Conservation (phyloP, 371 early-diverging fungal species). For the Rhizomucor miehei region DNA sequence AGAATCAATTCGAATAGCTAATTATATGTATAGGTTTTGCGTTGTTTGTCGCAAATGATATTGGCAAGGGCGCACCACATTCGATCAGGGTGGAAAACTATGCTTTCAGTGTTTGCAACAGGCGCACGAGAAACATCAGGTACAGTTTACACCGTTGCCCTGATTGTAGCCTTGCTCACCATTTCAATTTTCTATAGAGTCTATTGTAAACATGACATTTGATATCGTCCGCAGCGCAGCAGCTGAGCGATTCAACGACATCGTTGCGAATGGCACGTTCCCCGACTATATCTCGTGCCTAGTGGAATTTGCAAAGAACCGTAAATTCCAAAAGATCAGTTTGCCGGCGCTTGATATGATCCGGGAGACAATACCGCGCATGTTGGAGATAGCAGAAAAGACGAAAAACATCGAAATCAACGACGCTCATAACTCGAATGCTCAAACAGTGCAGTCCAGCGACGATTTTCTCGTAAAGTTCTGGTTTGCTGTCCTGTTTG, state of each 20-base stretch:
- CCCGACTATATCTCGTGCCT: slow-evolving; percentile 81
- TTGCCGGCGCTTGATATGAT: slow-evolving; percentile 57
- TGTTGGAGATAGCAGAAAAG: slow-evolving; percentile 44
- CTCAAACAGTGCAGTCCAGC: slow-evolving; percentile 28
- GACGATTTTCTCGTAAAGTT: slow-evolving; percentile 53
- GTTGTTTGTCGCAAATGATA: slow-evolving; percentile 88
- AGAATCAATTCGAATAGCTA: background rate
- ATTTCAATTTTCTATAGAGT: slow-evolving; percentile 33
- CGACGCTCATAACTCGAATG: slow-evolving; percentile 25
- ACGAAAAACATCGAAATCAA: slow-evolving; percentile 35
- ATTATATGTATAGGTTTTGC: slow-evolving; percentile 42
- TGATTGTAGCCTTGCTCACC: background rate
- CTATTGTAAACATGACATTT: slow-evolving; percentile 64
- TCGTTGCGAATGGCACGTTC: slow-evolving; percentile 67
- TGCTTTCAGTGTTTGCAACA: slow-evolving; percentile 76
- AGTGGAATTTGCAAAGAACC: slow-evolving; percentile 71
- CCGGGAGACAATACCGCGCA: slow-evolving; percentile 44
- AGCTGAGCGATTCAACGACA: slow-evolving; percentile 66
- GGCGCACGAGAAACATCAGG: slow-evolving; percentile 76
- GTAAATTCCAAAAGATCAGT: slow-evolving; percentile 53
- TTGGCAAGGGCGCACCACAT: slow-evolving; percentile 74
- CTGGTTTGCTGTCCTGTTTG: slow-evolving; percentile 86
- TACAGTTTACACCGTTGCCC: slow-evolving; percentile 1
- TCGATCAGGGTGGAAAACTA: slow-evolving; percentile 90
- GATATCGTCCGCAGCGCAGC: slow-evolving; percentile 63